Evolutionary conservation across 1,139 yeast genomes (phyloP).

Genomic region (Geotrichum citri-aurantii): DNA sequence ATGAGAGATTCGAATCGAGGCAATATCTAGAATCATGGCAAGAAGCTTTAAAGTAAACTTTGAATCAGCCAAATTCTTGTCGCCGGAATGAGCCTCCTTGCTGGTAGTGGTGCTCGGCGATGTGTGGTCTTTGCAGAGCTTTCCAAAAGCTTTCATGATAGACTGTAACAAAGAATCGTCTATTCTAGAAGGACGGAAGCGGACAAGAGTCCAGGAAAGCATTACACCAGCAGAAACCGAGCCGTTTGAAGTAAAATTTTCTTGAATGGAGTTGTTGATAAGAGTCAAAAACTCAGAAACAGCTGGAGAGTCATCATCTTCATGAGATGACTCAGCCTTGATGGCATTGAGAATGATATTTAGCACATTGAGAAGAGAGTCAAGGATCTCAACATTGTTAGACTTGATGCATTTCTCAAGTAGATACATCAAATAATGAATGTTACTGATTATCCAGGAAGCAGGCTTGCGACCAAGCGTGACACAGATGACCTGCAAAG

Average conservation of each 20-base stretch:
- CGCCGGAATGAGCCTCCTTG: constrained; percentile 24
- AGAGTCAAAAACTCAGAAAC: constrained; percentile 57
- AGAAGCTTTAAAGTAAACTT: constrained; percentile 70
- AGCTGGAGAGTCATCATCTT: constrained; percentile 51
- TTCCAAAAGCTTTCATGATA: constrained; percentile 81
- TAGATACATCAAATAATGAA: constrained; percentile 61
- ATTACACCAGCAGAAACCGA: constrained; percentile 89
- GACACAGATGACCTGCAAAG: constrained; percentile 84
- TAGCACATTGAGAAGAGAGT: constrained; percentile 70
- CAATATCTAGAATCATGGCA: constrained; percentile 69
- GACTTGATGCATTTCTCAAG: constrained; percentile 79
- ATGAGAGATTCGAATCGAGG: constrained; percentile 72
- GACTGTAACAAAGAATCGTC: constrained; percentile 63
- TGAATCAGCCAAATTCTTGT: constrained; percentile 44
- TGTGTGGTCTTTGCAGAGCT: constrained; percentile 83
- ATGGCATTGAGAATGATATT: constrained; percentile 48
- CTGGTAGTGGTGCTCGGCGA: constrained; percentile 24
- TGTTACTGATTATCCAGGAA: constrained; percentile 69
- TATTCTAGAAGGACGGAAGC: constrained; percentile 63
- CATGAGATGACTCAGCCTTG: constrained; percentile 34
- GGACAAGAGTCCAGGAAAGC: constrained; percentile 75
- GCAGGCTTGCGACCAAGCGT: constrained; percentile 72
- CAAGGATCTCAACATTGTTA: constrained; percentile 77
- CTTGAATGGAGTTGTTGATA: constrained; percentile 65
- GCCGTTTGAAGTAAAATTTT: constrained; percentile 76